Percentiles rank a stretch among this genome's conserved stretches.
These are phyloP conservation scores for Saksenaea oblongispora DNA, from an alignment of 371 early-diverging fungal genomes.

Conservation along the genomic window DNA sequence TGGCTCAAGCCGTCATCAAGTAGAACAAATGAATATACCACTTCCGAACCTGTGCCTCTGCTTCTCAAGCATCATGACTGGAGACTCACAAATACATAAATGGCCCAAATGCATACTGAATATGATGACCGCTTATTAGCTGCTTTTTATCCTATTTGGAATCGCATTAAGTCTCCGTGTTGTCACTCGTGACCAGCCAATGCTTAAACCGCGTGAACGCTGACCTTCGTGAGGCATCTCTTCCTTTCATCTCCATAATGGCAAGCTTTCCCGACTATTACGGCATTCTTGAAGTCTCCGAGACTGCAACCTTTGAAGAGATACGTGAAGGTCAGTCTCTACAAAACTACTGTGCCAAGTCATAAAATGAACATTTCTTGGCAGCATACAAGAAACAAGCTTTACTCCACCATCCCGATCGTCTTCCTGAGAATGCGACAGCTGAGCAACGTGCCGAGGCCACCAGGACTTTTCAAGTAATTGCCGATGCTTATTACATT, in stretches of 20 bases:
- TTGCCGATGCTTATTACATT: slow-evolving; percentile 81
- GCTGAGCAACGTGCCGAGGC: slow-evolving; percentile 68
- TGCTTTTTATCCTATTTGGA: too few relatives aligned
- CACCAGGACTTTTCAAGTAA: slow-evolving; percentile 74
- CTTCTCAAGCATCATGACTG: too few relatives aligned
- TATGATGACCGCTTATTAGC: too few relatives aligned
- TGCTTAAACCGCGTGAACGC: too few relatives aligned
- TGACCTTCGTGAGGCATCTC: neutral
- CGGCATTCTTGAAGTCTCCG: slow-evolving; percentile 25
- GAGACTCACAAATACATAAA: too few relatives aligned
- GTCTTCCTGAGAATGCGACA: slow-evolving; percentile 55
- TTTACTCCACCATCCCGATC: slow-evolving; percentile 79
- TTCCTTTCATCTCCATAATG: slow-evolving; percentile 8
- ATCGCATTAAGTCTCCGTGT: too few relatives aligned
- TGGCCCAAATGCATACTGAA: too few relatives aligned
- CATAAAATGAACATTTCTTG: neutral
- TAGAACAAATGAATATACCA: too few relatives aligned
- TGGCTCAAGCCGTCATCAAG: too few relatives aligned
- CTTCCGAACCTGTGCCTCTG: too few relatives aligned
- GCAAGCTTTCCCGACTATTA: slow-evolving; percentile 34
- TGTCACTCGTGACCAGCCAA: too few relatives aligned
- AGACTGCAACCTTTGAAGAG: slow-evolving; percentile 24
- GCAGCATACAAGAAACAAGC: slow-evolving; percentile 80
- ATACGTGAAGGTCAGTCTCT: slow-evolving; percentile 27
- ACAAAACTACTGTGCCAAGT: neutral